Percentiles rank a stretch among this genome's conserved stretches.
Conservation (phyloP, 2,329 filamentous ascomycete species). For the Coleophoma cylindrospora region DNA sequence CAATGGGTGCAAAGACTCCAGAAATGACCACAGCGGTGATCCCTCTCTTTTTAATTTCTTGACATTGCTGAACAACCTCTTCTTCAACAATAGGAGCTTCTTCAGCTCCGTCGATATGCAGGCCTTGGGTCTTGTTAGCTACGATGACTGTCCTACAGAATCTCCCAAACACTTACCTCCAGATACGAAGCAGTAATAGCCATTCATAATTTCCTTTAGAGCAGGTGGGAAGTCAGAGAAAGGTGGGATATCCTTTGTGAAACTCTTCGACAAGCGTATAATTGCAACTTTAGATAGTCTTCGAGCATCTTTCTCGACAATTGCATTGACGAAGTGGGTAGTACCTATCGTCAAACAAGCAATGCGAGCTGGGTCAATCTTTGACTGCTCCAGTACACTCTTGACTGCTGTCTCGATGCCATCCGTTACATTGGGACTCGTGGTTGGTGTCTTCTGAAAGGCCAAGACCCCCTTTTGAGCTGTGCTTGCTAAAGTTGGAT, state of each 20-base stretch:
- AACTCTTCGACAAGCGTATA: conserved; percentile 39
- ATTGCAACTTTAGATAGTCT: conserved; percentile 44
- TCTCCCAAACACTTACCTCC: conserved; percentile 29
- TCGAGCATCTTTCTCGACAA: conserved; percentile 40
- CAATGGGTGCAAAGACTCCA: conserved; percentile 52
- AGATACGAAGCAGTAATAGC: conserved; percentile 39
- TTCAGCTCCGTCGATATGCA: conserved; percentile 27
- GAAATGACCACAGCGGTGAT: conserved; percentile 44
- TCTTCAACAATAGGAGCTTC: conserved; percentile 35
- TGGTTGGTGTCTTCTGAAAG: conserved; percentile 19
- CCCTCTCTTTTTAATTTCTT: conserved; percentile 14
- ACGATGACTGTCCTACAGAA: not conserved
- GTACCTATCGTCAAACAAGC: conserved; percentile 19
- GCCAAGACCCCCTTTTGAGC: conserved; percentile 22
- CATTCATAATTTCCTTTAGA: conserved; percentile 40
- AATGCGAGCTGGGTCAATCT: conserved; percentile 10
- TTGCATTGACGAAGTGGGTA: conserved; percentile 44
- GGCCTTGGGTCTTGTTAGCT: not conserved
- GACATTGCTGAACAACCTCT: conserved; percentile 11
- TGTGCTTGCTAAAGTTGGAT: conserved; percentile 14
- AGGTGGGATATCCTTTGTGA: conserved; percentile 40
- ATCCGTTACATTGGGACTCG: conserved; percentile 26
- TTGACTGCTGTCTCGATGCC: conserved; percentile 17
- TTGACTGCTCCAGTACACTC: conserved; percentile 12
- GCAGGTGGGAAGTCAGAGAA: conserved; percentile 40